Percentiles rank a stretch among this genome's conserved stretches.
Conservation (phyloP, 768 basidiomycete species). For the Rhizopogon rudus region DNA sequence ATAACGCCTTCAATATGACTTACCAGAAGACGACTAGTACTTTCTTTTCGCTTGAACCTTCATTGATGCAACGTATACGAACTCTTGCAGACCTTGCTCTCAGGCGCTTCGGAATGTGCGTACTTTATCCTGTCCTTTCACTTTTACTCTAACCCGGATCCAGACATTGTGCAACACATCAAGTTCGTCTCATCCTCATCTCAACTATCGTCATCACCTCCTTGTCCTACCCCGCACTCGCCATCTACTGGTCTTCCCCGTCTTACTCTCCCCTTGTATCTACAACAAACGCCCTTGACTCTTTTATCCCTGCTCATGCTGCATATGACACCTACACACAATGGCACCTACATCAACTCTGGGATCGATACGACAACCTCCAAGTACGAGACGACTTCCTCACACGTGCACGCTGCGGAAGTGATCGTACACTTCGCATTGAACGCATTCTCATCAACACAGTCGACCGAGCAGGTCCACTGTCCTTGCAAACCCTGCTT, state of each 20-base stretch:
- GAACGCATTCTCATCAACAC: constrained; percentile 64
- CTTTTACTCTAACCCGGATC: constrained; percentile 5
- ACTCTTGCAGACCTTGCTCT: constrained; percentile 46
- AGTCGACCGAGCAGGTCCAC: constrained; percentile 40
- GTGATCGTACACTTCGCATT: constrained; percentile 64
- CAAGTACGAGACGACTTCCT: constrained; percentile 67
- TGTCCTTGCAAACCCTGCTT: constrained; percentile 58
- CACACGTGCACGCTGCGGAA: constrained; percentile 65
- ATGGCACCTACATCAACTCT: constrained; percentile 65
- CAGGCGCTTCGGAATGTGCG: constrained; percentile 77
- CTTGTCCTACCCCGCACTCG: constrained; percentile 86
- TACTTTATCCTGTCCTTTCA: constrained; percentile 13
- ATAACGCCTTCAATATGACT: constrained; percentile 15
- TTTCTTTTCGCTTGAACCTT: constrained; percentile 13
- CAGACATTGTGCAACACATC: constrained; percentile 83
- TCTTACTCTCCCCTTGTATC: constrained; percentile 52
- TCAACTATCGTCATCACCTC: constrained; percentile 86
- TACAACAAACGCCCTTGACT: constrained; percentile 55
- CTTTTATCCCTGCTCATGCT: constrained; percentile 50
- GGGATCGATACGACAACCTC: constrained; percentile 61
- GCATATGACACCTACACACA: constrained; percentile 50
- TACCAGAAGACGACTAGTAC: constrained; percentile 7
- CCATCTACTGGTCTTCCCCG: constrained; percentile 73
- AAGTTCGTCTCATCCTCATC: constrained; percentile 84
- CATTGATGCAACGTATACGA: constrained; percentile 30